Percentiles rank a stretch among this genome's conserved stretches.
These are phyloP conservation scores for Sporothrix sp. DNA, from an alignment of 2,329 filamentous ascomycete species.

Conservation along the genomic window DNA sequence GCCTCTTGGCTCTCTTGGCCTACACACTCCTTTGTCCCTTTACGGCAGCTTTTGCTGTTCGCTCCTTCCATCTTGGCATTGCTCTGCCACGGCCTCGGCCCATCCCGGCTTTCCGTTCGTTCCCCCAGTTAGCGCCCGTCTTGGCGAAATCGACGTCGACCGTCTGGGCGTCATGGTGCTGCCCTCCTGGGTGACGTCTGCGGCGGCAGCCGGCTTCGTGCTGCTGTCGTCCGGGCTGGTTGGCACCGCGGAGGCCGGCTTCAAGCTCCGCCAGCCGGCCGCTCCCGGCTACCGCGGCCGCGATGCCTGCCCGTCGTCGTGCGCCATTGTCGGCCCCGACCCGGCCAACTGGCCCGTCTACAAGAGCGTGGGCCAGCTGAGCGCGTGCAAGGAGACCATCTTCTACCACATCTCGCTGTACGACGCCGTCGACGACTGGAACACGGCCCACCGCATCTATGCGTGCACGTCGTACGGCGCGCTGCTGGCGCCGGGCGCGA, in stretches of 20 bases:
- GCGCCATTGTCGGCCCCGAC: conserved; percentile 2
- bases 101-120: no score
- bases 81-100: no score
- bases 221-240: conserved; percentile 2
- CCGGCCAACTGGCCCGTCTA: conserved; percentile 13
- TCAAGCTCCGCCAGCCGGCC: background rate
- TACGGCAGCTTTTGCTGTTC: no score
- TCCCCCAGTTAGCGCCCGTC: no score
- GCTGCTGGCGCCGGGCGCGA: background rate
- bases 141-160: no score
- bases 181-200: background rate
- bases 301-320: conserved; percentile 9
- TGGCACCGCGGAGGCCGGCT: background rate
- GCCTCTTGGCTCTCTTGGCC: background rate
- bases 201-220: background rate
- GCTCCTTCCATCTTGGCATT: no score
- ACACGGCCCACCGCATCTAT: conserved; percentile 10
- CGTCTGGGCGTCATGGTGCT: background rate
- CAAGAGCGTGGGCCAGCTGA: conserved; percentile 3
- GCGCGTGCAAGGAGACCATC: conserved; percentile 9
- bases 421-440: conserved; percentile 9
- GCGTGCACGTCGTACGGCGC: conserved; percentile 19
- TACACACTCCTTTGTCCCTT: no score
- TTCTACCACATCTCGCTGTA: conserved; percentile 13
- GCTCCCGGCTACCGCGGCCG: conserved; percentile 7